A percentile compares a stretch with the other conserved stretches of the same genome.
Conservation (phyloP, 306 rosid genomes). For the Begonia peltatifolia region DNA sequence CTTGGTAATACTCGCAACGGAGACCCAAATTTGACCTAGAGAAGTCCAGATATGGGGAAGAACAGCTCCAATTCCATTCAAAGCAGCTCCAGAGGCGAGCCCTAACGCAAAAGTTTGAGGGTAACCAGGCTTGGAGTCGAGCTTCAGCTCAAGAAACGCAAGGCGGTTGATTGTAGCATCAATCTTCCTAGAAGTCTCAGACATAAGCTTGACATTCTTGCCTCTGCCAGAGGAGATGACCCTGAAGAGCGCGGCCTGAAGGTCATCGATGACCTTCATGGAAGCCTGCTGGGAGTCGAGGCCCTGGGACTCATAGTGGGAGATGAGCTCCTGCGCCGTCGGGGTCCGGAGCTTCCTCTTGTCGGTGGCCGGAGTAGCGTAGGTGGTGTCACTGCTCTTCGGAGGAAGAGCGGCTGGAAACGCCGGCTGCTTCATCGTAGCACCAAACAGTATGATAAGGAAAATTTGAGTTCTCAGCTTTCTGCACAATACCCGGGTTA, state of each 20-base stretch:
- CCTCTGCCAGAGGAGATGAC: slow-evolving; percentile 60
- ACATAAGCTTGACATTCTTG: slow-evolving; percentile 36
- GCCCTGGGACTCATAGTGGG: slow-evolving; percentile 79
- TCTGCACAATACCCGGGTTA: no score
- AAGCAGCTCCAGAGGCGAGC: slow-evolving; percentile 49
- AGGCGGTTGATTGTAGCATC: slow-evolving; percentile 38
- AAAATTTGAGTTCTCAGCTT: no score
- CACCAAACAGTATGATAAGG: neutral
- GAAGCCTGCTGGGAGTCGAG: slow-evolving; percentile 52
- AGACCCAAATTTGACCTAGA: slow-evolving; percentile 49
- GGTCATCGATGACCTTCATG: slow-evolving; percentile 76
- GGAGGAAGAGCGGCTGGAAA: neutral
- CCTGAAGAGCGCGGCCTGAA: slow-evolving; percentile 53
- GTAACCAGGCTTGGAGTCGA: slow-evolving; percentile 76
- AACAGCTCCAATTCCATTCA: slow-evolving; percentile 35
- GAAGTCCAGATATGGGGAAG: slow-evolving; percentile 47
- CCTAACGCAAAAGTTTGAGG: slow-evolving; percentile 54
- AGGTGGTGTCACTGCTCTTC: neutral
- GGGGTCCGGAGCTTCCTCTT: slow-evolving; percentile 40
- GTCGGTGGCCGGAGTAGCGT: slow-evolving; percentile 1
- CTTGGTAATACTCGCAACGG: slow-evolving; percentile 24
- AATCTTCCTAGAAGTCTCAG: slow-evolving; percentile 45
- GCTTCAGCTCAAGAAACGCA: slow-evolving; percentile 51
- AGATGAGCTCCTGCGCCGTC: slow-evolving; percentile 38
- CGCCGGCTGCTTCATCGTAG: slow-evolving; percentile 16